Percentiles rank a stretch among this genome's conserved stretches.
phyloP scores from a whole-genome alignment of 768 basidiomycete genomes.

The Termitomyces sp. region DNA sequence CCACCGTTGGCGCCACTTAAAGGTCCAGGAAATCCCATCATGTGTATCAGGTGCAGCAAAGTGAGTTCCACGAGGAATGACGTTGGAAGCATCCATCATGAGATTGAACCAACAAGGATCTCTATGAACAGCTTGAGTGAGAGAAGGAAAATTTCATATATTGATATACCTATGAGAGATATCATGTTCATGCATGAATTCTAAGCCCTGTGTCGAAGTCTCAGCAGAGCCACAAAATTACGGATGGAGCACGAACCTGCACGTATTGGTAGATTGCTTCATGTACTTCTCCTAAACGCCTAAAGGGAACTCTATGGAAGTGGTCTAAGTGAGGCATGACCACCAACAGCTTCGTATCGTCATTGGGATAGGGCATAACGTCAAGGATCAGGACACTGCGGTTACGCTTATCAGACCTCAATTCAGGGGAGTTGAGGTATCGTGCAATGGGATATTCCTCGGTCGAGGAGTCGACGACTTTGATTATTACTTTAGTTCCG shows the following conservation, averaged over 20 bases:
- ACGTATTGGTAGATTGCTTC: neutral
- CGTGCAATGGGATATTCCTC: neutral
- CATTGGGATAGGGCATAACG: neutral
- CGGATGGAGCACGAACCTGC: neutral
- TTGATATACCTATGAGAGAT: neutral
- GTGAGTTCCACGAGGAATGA: conserved; percentile 2
- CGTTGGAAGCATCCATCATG: conserved; percentile 1
- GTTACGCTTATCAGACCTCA: neutral
- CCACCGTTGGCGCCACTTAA: neutral
- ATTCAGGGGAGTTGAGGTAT: neutral
- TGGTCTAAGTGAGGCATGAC: neutral
- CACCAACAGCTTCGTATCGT: neutral
- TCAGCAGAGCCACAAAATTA: neutral
- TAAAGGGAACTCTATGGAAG: neutral
- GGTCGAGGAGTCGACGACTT: neutral
- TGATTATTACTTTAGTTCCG: neutral
- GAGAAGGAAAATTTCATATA: too few species aligned
- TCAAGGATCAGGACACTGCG: neutral
- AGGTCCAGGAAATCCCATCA: neutral
- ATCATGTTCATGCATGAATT: conserved; percentile 6
- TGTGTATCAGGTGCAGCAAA: neutral
- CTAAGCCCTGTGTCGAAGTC: neutral
- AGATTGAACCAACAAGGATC: conserved; percentile 1
- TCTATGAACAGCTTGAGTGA: neutral
- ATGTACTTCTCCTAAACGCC: neutral